Evolutionary conservation across 164 flowering plant species (phyloP), one percentile per base, ranked within the genome.

Genomic region (Santalum album): DNA sequence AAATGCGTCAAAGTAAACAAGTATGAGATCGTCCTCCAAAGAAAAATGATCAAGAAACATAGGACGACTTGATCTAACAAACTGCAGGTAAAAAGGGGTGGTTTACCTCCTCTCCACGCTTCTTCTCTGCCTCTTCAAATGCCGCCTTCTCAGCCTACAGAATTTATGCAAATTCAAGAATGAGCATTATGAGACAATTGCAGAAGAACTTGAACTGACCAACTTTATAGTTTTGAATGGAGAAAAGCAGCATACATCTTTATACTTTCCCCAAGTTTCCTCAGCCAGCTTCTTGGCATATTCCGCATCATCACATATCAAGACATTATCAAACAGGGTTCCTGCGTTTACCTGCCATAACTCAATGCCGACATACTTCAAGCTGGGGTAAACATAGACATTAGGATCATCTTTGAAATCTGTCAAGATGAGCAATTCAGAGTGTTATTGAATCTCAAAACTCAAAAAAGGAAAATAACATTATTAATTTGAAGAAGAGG

Each of bases 271-370:
- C 96, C 96, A 87, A 71, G 94, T 90, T 56, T 87, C 97, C 61
- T 84, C 97, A 15, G 90, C 89, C 15, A 90, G 25, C 67, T 87
- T 69, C 82, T 78, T 80, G 12, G 96, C 97, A 68, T 90, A 90
- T 45, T 90, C 94, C 0, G 90, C 79, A 42, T 90, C 97, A 56
- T 90, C 89, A 39, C 66, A 49, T 44, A 87, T 57, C 72, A 90
- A 73, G 54, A 90, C 82, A 69, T 87, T 87, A 86, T 87, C 84
- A 70, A 90, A 87, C 73, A 90, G 59, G 48, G 97, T 84, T 12
- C 97, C 97, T 6, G 96, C 81, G 71, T 90, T 90, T 67, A 87
- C 97, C 97, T 90, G 97, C 97, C 90, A 83, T 69, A 83, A 57
- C 58, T 83, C 90, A 70, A 83, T 65, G 12, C 90, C 90, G 18